phyloP scores from a whole-genome alignment of 768 basidiomycete species.

The Phylloporus arenicola region DNA sequence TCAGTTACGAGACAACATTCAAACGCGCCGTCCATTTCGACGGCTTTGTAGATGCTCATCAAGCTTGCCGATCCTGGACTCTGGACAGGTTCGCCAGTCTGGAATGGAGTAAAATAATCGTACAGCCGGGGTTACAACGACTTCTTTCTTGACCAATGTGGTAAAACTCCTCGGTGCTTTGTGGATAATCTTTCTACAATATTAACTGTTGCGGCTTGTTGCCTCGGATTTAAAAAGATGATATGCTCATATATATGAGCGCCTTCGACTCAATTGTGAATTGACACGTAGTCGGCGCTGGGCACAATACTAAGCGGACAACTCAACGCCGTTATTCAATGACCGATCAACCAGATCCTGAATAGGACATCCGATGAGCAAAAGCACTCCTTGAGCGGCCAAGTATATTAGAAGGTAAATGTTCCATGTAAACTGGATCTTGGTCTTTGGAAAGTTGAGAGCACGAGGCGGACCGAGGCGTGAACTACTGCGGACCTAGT shows the following conservation, averaged over 20 bases:
- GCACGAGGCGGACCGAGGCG: neutral
- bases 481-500: conserved; percentile 9
- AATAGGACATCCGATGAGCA: neutral
- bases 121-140: neutral
- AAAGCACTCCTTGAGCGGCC: neutral
- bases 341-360: neutral
- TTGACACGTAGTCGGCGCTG: too few species aligned
- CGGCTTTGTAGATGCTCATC: too few species aligned
- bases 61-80: neutral
- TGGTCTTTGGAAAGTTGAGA: neutral
- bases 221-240: neutral
- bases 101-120: neutral
- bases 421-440: neutral
- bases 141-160: neutral
- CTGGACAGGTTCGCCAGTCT: neutral
- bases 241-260: neutral
- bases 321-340: neutral
- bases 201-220: neutral
- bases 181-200: neutral
- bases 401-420: neutral
- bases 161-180: neutral
- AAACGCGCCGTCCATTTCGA: too few species aligned
- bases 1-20: too few species aligned
- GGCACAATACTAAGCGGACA: too few species aligned
- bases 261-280: neutral